Evolutionary conservation across 208 protist genomes (phyloP), one percentile per base, ranked within the genome.

Genomic region (Herpetomonas muscarum): DNA sequence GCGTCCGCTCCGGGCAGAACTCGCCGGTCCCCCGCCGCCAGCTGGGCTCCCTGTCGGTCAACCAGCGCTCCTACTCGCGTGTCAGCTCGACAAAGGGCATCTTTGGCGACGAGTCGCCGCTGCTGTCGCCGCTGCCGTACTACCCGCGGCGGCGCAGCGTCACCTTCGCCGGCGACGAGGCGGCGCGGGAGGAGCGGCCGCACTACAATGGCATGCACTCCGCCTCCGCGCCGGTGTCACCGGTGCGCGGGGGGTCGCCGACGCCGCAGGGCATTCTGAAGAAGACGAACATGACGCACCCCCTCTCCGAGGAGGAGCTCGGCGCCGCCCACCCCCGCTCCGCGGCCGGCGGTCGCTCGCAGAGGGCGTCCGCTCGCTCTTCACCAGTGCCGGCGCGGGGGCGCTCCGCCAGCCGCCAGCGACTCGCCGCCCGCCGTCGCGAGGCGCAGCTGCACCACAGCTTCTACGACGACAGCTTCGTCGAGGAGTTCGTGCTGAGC

Each of bases 381-480:
- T 70, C 58, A 1, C 70, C 79, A 2, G 67, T 70, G 30, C 71
- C 78, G 2, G 48, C 47, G 22, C 76, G 83, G 5, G 68, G 65
- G 2, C 81, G 87, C 31, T 94, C 87, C 9, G 78, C 56, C 46
- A 94, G 87, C 58, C 81, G 84, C 19, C 87, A 92, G 80, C 83
- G 87, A 4, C 72, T 90, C 9, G 77, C 69, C 13, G 74, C 70
- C 7, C 84, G 84, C 29, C 70, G 82, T 19, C 64, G 74, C 34
- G 76, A 94, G 68, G 87, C 87, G 13, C 74, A 92, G 66, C 67
- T 90, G 50, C 74, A 90, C 44, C 77, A 86, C 59, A 83, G 81
- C 57, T 94, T 94, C 55, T 94, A 92, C 75, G 87, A 94, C 58
- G 87, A 94, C 61, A 92, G 84, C 67, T 79, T 94, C 48, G 84